phyloP scores from a whole-genome alignment of 176 grass and related monocot genomes.

The Zea luxurians region DNA sequence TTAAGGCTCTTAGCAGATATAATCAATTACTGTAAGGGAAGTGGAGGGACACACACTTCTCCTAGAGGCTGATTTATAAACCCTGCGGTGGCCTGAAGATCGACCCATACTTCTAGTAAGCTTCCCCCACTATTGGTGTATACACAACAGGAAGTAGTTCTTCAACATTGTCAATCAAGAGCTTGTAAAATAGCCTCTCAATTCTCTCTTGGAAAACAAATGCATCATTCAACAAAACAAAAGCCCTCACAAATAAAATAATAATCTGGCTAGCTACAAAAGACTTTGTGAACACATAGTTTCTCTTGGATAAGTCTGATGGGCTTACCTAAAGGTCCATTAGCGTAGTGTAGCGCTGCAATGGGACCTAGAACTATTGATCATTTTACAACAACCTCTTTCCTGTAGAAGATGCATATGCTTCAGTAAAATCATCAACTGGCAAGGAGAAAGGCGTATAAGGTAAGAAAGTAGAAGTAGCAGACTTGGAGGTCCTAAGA shows the following conservation, averaged over 20 bases:
- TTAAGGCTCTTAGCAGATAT: not conserved
- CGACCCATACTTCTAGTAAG: constrained; percentile 88
- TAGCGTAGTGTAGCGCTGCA: constrained; percentile 76
- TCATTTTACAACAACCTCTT: constrained; percentile 83
- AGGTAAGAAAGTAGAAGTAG: not conserved
- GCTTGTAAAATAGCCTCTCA: constrained; percentile 87
- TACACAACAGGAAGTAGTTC: constrained; percentile 91
- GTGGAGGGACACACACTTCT: constrained; percentile 50
- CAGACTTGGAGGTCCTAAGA: constrained; percentile 62
- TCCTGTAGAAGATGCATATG: constrained; percentile 47
- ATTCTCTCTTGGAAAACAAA: constrained; percentile 71
- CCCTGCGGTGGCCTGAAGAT: constrained; percentile 79
- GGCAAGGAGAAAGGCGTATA: not conserved
- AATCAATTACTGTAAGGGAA: not conserved
- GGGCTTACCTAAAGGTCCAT: constrained; percentile 76
- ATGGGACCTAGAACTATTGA: constrained; percentile 58
- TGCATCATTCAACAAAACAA: not conserved
- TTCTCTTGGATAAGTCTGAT: not conserved
- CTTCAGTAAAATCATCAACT: not conserved
- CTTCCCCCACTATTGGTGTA: constrained; percentile 95
- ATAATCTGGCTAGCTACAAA: not conserved
- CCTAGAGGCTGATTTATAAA: constrained; percentile 80
- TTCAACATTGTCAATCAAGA: constrained; percentile 83
- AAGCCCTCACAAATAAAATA: not conserved
- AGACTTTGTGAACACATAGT: not conserved